These are phyloP conservation scores for Helenozyma rhizophorensis DNA, from an alignment of 805 yeast species.

Conservation along the genomic window DNA sequence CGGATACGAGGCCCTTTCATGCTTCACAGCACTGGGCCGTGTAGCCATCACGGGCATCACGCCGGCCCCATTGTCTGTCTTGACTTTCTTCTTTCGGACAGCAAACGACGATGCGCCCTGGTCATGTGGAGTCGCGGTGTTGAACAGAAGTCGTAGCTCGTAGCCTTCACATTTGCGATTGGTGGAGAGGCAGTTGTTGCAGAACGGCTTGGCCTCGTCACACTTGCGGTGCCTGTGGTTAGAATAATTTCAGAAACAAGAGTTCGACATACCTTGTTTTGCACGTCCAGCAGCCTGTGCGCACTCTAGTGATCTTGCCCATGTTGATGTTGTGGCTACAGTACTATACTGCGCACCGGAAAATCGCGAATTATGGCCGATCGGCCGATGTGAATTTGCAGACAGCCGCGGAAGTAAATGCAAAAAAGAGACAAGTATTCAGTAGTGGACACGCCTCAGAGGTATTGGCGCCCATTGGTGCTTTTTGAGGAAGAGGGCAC, in stretches of 20 bases:
- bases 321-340: no score
- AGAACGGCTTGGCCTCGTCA: conserved; percentile 50
- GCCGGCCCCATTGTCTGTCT: not conserved
- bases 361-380: no score
- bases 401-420: no score
- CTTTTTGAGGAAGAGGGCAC: no score
- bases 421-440: no score
- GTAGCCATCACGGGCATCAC: not conserved
- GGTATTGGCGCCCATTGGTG: no score
- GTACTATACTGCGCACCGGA: no score
- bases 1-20: not conserved
- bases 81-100: not conserved
- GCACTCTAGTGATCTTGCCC: conserved; percentile 44
- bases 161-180: conserved; percentile 50
- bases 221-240: conserved; percentile 47
- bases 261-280: conserved; percentile 37
- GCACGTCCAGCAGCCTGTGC: conserved; percentile 59
- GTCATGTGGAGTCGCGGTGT: conserved; percentile 36
- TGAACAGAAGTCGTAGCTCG: conserved; percentile 44
- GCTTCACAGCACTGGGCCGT: not conserved
- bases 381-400: no score
- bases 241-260: conserved; percentile 1
- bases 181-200: conserved; percentile 43
- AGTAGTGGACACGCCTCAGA: no score
- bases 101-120: conserved; percentile 1